Conservation (phyloP, 202 grass and related monocot genomes). For the Zoysia matrella region DNA sequence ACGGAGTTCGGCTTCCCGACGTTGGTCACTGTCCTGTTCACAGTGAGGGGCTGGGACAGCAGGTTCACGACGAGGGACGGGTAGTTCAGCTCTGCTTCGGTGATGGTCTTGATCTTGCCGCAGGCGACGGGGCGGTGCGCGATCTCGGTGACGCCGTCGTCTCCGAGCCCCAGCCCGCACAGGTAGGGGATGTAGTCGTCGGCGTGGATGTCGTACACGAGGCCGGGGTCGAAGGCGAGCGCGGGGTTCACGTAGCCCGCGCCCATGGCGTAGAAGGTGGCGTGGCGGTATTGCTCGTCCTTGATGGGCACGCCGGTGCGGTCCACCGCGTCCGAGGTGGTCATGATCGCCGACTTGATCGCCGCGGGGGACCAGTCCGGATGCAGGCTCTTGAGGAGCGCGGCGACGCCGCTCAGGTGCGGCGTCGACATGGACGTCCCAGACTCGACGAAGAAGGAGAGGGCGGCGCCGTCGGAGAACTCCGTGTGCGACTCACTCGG, state of each 20-base stretch:
- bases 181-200: slow-evolving; percentile 79
- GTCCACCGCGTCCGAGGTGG: slow-evolving; percentile 65
- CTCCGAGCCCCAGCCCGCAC: slow-evolving; percentile 68
- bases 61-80: slow-evolving; percentile 68
- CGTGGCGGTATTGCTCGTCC: slow-evolving; percentile 66
- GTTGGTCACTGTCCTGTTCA: slow-evolving; percentile 84
- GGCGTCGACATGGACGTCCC: slow-evolving; percentile 42
- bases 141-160: slow-evolving; percentile 55
- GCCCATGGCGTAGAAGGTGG: slow-evolving; percentile 88
- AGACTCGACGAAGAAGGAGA: slow-evolving; percentile 69
- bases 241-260: slow-evolving; percentile 75
- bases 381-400: slow-evolving; percentile 33
- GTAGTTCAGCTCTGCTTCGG: slow-evolving; percentile 86
- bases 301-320: slow-evolving; percentile 61
- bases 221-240: slow-evolving; percentile 69
- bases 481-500: slow-evolving; percentile 44
- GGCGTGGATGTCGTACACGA: slow-evolving; percentile 71
- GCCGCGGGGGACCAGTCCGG: slow-evolving; percentile 78
- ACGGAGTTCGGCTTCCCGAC: slow-evolving; percentile 55
- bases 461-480: slow-evolving; percentile 44
- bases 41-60: slow-evolving; percentile 48
- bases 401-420: too few species aligned
- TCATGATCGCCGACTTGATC: slow-evolving; percentile 95
- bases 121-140: slow-evolving; percentile 57
- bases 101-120: slow-evolving; percentile 47